Conservation (phyloP, 306 rosid species). For the Cucumis sativus region Cucumber_9930_V3 NC_026660.2:22856501-22857000, state of each 20-base stretch:
- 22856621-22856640: conserved; percentile 34
- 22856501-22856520: conserved; percentile 10
- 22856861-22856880: not conserved
- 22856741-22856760: conserved; percentile 63
- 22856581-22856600: conserved; percentile 14
- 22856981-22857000: conserved; percentile 35
- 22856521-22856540: conserved; percentile 8
- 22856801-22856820: conserved; percentile 42
- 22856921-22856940: not conserved
- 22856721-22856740: conserved; percentile 85
- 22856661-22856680: conserved; percentile 17
- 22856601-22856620: conserved; percentile 26
- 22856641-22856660: conserved; percentile 19
- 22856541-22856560: conserved; percentile 36
- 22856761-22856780: conserved; percentile 48
- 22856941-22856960: not conserved
- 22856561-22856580: conserved; percentile 23
- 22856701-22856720: conserved; percentile 33
- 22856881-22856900: not conserved
- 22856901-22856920: not conserved
- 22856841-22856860: not conserved
- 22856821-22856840: not conserved
- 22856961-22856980: not conserved
- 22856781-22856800: conserved; percentile 37
- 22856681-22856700: conserved; percentile 3